These are phyloP conservation scores for Talaromyces trachyspermus DNA, from an alignment of 495 filamentous ascomycete species.

Conservation along the genomic window DNA sequence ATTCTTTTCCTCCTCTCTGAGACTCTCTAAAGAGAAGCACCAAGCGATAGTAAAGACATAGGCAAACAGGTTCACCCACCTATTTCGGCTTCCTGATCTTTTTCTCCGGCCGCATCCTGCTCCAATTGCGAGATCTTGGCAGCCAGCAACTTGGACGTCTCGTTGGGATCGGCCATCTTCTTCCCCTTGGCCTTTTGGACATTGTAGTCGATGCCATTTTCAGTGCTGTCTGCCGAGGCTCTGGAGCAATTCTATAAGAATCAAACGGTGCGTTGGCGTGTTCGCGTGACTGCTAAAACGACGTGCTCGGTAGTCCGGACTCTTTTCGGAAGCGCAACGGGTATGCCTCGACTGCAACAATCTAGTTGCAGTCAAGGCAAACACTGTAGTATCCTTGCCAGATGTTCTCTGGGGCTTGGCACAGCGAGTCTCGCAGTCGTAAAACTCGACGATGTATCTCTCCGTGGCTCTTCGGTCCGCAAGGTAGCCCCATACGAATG, in stretches of 20 bases:
- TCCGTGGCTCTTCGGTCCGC: background rate
- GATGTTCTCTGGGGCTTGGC: background rate
- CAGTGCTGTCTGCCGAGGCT: background rate
- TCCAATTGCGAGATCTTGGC: conserved; percentile 95
- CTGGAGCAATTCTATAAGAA: conserved; percentile 1
- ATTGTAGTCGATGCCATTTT: conserved; percentile 37
- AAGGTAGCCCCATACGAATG: background rate
- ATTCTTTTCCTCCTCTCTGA: too few species aligned
- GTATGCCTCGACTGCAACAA: conserved; percentile 10
- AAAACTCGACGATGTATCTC: background rate
- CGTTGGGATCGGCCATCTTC: conserved; percentile 69
- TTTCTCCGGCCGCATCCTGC: conserved; percentile 83
- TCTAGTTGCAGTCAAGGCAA: conserved; percentile 5
- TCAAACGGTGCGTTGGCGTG: conserved; percentile 9
- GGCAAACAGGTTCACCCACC: conserved; percentile 61
- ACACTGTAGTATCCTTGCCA: background rate
- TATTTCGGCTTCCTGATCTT: conserved; percentile 93
- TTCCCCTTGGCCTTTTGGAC: conserved; percentile 66
- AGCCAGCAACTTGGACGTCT: conserved; percentile 82
- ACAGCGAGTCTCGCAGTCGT: background rate
- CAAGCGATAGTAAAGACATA: conserved; percentile 6
- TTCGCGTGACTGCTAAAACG: conserved; percentile 5
- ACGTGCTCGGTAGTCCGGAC: background rate
- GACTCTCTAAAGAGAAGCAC: too few species aligned
- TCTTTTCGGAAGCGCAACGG: conserved; percentile 3